Base-by-base conservation (phyloP, 345 rosid genomes). In the Moringa oleifera region DNA sequence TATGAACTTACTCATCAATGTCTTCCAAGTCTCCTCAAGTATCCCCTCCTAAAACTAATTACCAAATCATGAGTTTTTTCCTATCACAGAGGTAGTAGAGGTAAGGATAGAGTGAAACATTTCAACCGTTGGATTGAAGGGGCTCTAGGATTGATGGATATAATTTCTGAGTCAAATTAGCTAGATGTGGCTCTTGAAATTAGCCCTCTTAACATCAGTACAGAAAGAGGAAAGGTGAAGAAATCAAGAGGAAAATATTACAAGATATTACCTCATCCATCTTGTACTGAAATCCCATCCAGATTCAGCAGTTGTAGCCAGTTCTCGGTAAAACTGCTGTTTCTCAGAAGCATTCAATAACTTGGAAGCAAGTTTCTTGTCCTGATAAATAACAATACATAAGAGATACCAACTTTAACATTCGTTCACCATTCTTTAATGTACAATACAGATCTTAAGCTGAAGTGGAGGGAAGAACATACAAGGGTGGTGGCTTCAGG, bases 271-370 rank as follows among this genome's bases (percentile, higher is more conserved):
- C 96, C 96, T 91, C 98, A 91, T 91, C 99, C 98, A 95, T 73
- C 96, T 80, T 21, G 90, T 72, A 75, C 94, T 84, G 68, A 95
- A 95, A 75, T 91, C 99, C 79, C 86, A 84, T 60, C 99, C 98
- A 22, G 97, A 79, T 87, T 91, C 99, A 74, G 97, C 97, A 61
- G 86, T 57, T 0, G 99, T 78, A 23, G 98, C 98, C 60, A 91
- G 0, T 54, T 91, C 84, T 21, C 86, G 79, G 73, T 84, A 85
- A 62, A 95, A 83, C 50, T 67, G 72, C 59, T 79, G 84, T 73
- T 75, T 91, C 76, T 84, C 85, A 57, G 71, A 67, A 65, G n/a
- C 20, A 61, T n/a, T 76, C 13, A 50, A 23, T 20, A 87, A 62
- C 58, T 83, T 82, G 12, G 90, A 85, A 68, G 96, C 93, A 15